Evolutionary conservation across 2,329 filamentous ascomycete species (phyloP).

Genomic region (Fusarium sororula): DNA sequence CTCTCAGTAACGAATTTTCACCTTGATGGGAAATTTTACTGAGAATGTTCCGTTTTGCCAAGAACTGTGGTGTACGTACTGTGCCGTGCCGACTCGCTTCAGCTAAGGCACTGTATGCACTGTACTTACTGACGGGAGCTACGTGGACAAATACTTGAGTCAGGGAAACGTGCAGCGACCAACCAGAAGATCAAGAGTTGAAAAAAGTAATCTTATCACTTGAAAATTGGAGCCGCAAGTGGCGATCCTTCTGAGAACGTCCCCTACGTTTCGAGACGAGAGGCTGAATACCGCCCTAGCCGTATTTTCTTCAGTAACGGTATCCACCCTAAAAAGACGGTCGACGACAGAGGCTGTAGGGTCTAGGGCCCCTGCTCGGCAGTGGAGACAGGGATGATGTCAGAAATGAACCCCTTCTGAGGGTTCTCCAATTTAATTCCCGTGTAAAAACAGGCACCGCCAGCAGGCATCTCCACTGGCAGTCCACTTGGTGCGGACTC

Average conservation of each 20-base stretch:
- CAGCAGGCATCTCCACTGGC: background rate
- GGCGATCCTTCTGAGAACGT: constrained; percentile 21
- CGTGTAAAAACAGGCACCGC: constrained; percentile 26
- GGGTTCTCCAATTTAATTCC: constrained; percentile 21
- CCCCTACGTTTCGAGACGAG: background rate
- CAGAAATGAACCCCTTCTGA: constrained; percentile 19
- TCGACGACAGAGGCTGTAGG: constrained; percentile 4
- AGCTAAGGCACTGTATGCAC: background rate
- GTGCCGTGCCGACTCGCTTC: too few relatives aligned
- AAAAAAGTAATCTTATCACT: constrained; percentile 29
- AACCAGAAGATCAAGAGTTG: constrained; percentile 11
- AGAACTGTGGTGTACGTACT: background rate
- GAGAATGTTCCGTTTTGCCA: background rate
- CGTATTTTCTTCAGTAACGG: constrained; percentile 29
- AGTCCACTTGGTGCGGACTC: constrained; percentile 33
- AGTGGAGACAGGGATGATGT: constrained; percentile 36
- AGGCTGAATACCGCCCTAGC: constrained; percentile 26
- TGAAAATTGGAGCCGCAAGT: constrained; percentile 22
- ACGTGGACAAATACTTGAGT: constrained; percentile 32
- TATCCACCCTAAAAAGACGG: constrained; percentile 29
- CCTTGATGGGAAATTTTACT: background rate
- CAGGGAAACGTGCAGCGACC: constrained; percentile 15
- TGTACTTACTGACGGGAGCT: background rate
- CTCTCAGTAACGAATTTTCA: constrained; percentile 19
- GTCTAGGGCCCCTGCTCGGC: constrained; percentile 11